Conservation (phyloP, 805 yeast genomes). For the Candida patagonica region DNA sequence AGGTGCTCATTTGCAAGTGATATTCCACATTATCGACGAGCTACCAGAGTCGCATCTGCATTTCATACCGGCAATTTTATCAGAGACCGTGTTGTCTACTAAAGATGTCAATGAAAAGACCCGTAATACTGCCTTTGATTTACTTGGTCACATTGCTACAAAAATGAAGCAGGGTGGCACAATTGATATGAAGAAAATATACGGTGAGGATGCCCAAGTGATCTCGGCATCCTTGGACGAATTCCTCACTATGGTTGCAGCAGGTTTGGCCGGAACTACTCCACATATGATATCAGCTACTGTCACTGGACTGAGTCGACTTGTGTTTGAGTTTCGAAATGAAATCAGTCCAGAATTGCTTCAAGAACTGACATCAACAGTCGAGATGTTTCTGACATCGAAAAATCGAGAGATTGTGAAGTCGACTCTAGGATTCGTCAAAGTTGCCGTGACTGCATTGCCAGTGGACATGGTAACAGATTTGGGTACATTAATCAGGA, state of each 20-base stretch:
- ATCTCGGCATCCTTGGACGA: slow-evolving; percentile 65
- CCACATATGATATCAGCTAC: slow-evolving; percentile 98
- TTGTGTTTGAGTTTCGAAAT: slow-evolving; percentile 76
- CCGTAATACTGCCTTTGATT: slow-evolving; percentile 67
- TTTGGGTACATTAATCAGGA: slow-evolving; percentile 64
- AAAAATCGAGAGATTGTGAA: slow-evolving; percentile 90
- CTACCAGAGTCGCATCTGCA: slow-evolving; percentile 58
- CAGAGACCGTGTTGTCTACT: slow-evolving; percentile 84
- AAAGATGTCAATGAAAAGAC: slow-evolving; percentile 91
- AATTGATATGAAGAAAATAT: slow-evolving; percentile 52
- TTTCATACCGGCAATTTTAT: slow-evolving; percentile 72
- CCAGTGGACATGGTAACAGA: slow-evolving; percentile 72
- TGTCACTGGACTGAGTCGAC: slow-evolving; percentile 78
- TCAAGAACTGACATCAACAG: slow-evolving; percentile 71
- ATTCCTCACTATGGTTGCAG: slow-evolving; percentile 86
- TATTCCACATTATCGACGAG: slow-evolving; percentile 48
- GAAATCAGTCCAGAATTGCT: slow-evolving; percentile 50
- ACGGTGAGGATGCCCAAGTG: slow-evolving; percentile 46
- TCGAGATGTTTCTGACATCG: slow-evolving; percentile 83
- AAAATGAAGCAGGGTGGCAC: slow-evolving; percentile 60
- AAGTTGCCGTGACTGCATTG: slow-evolving; percentile 73
- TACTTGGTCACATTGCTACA: slow-evolving; percentile 71
- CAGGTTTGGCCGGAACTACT: slow-evolving; percentile 89
- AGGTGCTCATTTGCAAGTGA: slow-evolving; percentile 65
- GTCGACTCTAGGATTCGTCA: slow-evolving; percentile 88